These are phyloP conservation scores for Acaromyces ingoldii DNA, from an alignment of 1,284 basidiomycete species.

Conservation along the genomic window DNA sequence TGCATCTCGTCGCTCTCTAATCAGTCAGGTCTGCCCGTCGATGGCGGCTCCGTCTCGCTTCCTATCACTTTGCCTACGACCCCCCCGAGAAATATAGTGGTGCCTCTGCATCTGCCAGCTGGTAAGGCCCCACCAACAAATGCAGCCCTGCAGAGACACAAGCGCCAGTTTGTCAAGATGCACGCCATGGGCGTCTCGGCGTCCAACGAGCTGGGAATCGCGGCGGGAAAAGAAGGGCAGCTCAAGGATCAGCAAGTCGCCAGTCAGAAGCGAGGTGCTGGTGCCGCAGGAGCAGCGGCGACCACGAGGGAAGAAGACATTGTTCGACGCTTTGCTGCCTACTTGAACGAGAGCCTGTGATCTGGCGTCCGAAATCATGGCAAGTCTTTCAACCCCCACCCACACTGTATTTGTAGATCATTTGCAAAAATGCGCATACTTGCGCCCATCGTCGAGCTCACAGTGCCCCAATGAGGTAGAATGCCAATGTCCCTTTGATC, in stretches of 20 bases:
- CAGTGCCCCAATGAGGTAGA: no score
- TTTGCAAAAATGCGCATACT: no score
- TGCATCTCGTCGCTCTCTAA: constrained; percentile 22
- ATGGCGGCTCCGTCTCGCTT: not conserved
- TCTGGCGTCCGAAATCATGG: no score
- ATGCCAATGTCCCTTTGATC: no score
- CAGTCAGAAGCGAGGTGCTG: not conserved
- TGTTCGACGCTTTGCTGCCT: constrained; percentile 10
- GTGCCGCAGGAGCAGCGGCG: not conserved
- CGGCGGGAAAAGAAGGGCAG: constrained; percentile 19
- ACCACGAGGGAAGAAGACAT: constrained; percentile 11
- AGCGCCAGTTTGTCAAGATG: constrained; percentile 43
- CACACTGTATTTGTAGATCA: no score
- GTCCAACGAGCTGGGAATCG: constrained; percentile 28
- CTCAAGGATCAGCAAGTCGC: not conserved
- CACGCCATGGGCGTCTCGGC: constrained; percentile 32
- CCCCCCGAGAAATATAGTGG: constrained; percentile 7
- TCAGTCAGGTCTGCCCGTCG: constrained; percentile 16
- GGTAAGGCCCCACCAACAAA: constrained; percentile 21
- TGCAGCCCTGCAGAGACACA: constrained; percentile 32
- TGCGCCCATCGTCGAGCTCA: no score
- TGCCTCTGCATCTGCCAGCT: constrained; percentile 22
- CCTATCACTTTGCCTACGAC: not conserved
- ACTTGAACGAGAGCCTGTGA: constrained; percentile 9
- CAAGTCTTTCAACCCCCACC: no score